Evolutionary conservation across 805 yeast species (phyloP).

Genomic region (Wickerhamomyces bisporus): DNA sequence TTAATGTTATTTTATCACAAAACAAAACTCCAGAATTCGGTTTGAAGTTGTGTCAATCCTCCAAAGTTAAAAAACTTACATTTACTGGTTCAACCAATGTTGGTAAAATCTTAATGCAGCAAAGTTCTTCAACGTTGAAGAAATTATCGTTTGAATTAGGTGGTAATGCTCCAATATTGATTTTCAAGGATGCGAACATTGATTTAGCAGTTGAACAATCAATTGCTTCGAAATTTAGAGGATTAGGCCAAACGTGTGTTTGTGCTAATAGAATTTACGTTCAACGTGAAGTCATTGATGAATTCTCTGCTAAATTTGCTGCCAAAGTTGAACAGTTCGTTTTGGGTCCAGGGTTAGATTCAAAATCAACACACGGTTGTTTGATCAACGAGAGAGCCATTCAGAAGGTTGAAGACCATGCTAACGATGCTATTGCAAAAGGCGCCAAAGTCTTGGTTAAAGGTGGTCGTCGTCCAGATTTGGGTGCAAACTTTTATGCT

Average conservation of each 20-base stretch:
- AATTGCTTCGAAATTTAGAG: constrained; percentile 51
- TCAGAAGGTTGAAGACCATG: constrained; percentile 50
- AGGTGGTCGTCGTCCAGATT: constrained; percentile 47
- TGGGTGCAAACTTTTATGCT: constrained; percentile 47
- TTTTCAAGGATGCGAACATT: constrained; percentile 55
- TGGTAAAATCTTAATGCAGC: constrained; percentile 55
- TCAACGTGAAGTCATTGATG: constrained; percentile 44
- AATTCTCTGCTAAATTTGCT: constrained; percentile 41
- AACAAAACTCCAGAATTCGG: constrained; percentile 51
- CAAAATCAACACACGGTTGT: constrained; percentile 50
- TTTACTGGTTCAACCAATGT: constrained; percentile 64
- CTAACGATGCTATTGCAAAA: constrained; percentile 45
- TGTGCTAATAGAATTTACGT: constrained; percentile 58
- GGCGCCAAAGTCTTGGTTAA: constrained; percentile 47
- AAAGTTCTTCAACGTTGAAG: constrained; percentile 51
- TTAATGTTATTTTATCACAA: constrained; percentile 46
- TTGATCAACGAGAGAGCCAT: constrained; percentile 47
- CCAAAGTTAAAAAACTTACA: constrained; percentile 48
- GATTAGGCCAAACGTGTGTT: constrained; percentile 63
- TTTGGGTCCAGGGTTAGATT: constrained; percentile 53
- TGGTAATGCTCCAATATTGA: constrained; percentile 62
- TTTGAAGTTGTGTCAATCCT: constrained; percentile 42
- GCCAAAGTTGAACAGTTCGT: constrained; percentile 40
- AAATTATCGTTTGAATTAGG: constrained; percentile 61
- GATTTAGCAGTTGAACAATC: constrained; percentile 50